Evolutionary conservation across 257 asterid species (phyloP).

Genomic region (Nicotiana sylvestris): DNA sequence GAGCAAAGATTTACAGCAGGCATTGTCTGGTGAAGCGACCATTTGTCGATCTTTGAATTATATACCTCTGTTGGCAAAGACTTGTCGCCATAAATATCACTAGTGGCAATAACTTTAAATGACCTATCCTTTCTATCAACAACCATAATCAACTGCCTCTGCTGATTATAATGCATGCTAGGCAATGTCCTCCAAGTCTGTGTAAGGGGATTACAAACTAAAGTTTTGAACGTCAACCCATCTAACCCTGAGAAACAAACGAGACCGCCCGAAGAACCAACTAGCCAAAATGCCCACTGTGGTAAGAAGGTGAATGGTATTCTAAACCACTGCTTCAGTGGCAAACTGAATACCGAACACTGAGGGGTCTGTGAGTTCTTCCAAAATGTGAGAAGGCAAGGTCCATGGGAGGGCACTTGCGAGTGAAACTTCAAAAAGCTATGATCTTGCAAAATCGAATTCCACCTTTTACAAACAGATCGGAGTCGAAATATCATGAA

Average conservation of each 20-base stretch:
- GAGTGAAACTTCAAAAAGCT: conserved; percentile 92
- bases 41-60: conserved; percentile 66
- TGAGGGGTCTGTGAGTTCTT: conserved; percentile 82
- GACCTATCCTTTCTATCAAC: conserved; percentile 72
- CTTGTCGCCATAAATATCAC: conserved; percentile 80
- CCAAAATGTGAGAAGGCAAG: conserved; percentile 94
- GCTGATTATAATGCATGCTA: conserved; percentile 85
- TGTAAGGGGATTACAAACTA: conserved; percentile 84
- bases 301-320: conserved; percentile 89
- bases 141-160: conserved; percentile 88
- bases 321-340: conserved; percentile 92
- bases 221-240: conserved; percentile 64
- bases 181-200: conserved; percentile 93
- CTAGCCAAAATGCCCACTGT: conserved; percentile 92
- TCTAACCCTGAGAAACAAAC: conserved; percentile 92
- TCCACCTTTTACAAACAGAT: conserved; percentile 95
- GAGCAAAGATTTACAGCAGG: conserved; percentile 97
- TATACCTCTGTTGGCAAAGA: conserved; percentile 94
- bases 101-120: conserved; percentile 85
- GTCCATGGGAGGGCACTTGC: conserved; percentile 94
- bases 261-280: conserved; percentile 98
- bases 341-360: conserved; percentile 92
- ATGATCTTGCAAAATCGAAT: conserved; percentile 75
- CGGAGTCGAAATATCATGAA: conserved; percentile 91
- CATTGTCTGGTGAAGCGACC: conserved; percentile 91